Base-by-base conservation (phyloP, 345 rosid genomes). In the Syzygium aromaticum region DNA sequence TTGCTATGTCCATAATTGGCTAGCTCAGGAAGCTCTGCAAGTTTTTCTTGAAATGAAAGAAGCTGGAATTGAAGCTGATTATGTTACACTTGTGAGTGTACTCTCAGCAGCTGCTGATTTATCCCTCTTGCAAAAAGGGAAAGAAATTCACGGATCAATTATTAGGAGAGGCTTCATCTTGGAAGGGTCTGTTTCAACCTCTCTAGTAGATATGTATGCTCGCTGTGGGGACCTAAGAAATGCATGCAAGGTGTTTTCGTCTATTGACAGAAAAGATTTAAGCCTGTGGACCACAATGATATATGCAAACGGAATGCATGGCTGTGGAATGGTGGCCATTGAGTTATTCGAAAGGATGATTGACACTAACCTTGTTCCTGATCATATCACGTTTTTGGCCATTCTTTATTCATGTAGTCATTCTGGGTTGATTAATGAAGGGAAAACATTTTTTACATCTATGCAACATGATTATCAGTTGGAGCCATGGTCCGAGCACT, bases 401-500 rank as follows among this genome's bases (percentile, higher is more conserved):
- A 92, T 97, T 90, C 93, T 96, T 40, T 90, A 92, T 91, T 96
- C 98, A 21, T 96, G 99, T 90, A 96, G 98, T 87, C 98, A 95
- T 91, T 93, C 97, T 73, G 97, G 98, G 90, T 87, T 96, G 89
- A 90, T 91, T 46, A 84, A 89, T 86, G 98, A 96, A 92, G 98
- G 97, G 51, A 93, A 91, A 93, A 87, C 86, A 64, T 86, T 93
- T 84, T 88, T 94, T 86, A 91, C 93, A 86, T 88, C 91, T 67
- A 97, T 97, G 98, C 92, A 90, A 92, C 59, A 56, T 85, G 89
- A 94, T 64, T 94, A 92, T 93, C 88, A 92, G 40, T 90, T 95
- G 91, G 94, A 93, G 90, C 98, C 99, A 86, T 96, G 98, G 98
- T 95, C 96, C 67, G 96, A 96, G 85, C 98, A 97, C 88, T 94